Base-by-base conservation (phyloP, 2,329 filamentous ascomycete genomes). In the Talaromyces marneffei region DNA sequence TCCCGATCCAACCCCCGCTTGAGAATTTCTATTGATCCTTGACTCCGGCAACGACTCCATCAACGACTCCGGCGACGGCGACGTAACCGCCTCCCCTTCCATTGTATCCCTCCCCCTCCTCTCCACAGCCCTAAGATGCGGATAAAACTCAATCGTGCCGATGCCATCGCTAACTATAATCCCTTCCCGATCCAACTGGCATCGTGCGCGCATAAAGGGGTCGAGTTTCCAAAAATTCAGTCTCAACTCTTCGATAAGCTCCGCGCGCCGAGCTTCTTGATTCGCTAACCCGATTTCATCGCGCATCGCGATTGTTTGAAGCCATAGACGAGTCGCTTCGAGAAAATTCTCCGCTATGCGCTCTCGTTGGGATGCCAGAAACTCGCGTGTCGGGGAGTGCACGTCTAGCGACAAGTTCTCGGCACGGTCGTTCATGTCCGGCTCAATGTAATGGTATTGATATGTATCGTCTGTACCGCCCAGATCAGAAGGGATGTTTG, bases 161-260 rank as follows among this genome's bases (percentile, higher is more conserved):
- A 81, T 86, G 0, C 80, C 75, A 59, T 83, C 79, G 50, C 60
- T 29, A 2, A 62, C 60, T 55, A 97, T 82, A 60, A 93, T 79
- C 0, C 91, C 89, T 10, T 81, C 84, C 54, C 94, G 85, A 72
- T 97, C 94, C 67, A 96, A 95, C 64, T 89, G 77, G 10, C 86
- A 88, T 69, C 88, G 82, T 3, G 92, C 91, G 33, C 94, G 82
- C 16, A 96, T 72, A 73, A 92, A 96, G 0, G 91, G 91, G 75
- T 99, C 94, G 44, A 97, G 74, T 52, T 82, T 82, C 93, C 93
- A 99, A 77, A 97, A 97, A 67, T 90, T 90, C 50, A 83, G 81
- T 56, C 82, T 82, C 67, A 97, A 71, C 63, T 83, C 77, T 57
- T 82, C 81, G 0, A 89, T 88, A 18, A 94, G 68, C 8, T 80